Conservation (phyloP, 306 rosid species). For the Vachellia pachyceras region DNA sequence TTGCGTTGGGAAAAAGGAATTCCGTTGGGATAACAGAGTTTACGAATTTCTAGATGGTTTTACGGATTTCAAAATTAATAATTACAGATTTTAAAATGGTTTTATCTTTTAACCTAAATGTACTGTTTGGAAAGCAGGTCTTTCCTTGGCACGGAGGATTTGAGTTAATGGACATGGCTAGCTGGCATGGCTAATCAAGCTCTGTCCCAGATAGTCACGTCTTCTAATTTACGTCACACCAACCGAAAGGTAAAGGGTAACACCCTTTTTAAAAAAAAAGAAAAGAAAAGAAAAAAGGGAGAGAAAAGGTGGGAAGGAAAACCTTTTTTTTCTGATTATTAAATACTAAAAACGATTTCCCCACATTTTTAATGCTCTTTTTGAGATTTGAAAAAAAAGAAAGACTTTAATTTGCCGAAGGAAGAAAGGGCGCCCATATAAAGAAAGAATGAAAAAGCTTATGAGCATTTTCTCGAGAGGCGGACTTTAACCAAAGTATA, state of each 20-base stretch:
- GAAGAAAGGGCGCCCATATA: background rate
- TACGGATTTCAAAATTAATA: too few species aligned
- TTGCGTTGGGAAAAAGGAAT: too few species aligned
- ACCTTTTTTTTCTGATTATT: background rate
- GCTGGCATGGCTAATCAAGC: background rate
- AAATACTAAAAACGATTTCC: background rate
- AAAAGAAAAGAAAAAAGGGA: background rate
- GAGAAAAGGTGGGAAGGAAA: background rate
- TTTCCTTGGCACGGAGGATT: background rate
- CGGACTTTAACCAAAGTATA: too few species aligned
- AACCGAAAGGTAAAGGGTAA: constrained; percentile 7
- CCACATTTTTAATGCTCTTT: background rate
- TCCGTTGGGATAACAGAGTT: too few species aligned
- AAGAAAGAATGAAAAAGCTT: background rate
- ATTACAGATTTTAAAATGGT: too few species aligned
- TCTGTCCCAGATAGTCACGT: background rate
- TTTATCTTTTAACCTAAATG: background rate
- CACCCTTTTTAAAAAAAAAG: background rate
- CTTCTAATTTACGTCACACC: constrained; percentile 9
- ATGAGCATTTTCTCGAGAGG: background rate
- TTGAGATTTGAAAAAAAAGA: background rate
- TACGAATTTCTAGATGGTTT: too few species aligned
- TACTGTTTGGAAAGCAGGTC: background rate
- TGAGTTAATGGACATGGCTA: background rate
- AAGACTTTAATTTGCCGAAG: background rate